A percentile compares a stretch with the other conserved stretches of the same genome.
These are phyloP conservation scores for Coix lacrymajobi DNA, from an alignment of 176 grass and related monocot species.

Conservation along the genomic window DNA sequence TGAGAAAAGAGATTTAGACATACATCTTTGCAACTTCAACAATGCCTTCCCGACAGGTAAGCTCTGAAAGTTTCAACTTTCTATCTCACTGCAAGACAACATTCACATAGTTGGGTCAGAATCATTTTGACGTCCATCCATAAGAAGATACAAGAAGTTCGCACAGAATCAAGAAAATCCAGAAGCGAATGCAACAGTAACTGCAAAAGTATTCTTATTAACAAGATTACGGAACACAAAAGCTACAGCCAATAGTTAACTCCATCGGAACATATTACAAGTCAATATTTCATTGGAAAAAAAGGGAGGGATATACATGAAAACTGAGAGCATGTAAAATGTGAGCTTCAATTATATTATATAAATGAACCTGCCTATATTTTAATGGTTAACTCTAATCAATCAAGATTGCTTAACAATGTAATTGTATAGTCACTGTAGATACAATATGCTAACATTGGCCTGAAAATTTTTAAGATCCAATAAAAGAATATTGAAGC, in stretches of 20 bases:
- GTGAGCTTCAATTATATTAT: background rate
- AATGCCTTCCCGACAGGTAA: constrained; percentile 82
- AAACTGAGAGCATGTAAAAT: background rate
- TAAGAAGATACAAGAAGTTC: background rate
- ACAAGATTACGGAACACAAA: background rate
- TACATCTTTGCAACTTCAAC: constrained; percentile 94
- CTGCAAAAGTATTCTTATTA: background rate
- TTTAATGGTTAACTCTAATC: background rate
- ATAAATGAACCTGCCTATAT: background rate
- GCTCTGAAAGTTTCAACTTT: constrained; percentile 91
- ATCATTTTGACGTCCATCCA: background rate
- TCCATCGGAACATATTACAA: background rate
- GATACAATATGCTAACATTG: background rate
- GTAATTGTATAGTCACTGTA: background rate
- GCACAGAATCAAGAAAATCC: background rate
- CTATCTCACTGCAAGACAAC: constrained; percentile 71
- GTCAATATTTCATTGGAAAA: background rate
- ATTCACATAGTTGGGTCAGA: background rate
- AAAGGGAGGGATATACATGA: background rate
- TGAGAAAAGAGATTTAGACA: background rate
- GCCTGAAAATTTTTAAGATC: background rate
- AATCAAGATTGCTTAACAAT: background rate
- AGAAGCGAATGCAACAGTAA: background rate
- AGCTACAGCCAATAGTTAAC: background rate
- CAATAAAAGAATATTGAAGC: background rate